A percentile compares a stretch with the other conserved stretches of the same genome.
Evolutionary conservation across 345 rosid species (phyloP).

Genomic region (Populus ilicifolia): DNA sequence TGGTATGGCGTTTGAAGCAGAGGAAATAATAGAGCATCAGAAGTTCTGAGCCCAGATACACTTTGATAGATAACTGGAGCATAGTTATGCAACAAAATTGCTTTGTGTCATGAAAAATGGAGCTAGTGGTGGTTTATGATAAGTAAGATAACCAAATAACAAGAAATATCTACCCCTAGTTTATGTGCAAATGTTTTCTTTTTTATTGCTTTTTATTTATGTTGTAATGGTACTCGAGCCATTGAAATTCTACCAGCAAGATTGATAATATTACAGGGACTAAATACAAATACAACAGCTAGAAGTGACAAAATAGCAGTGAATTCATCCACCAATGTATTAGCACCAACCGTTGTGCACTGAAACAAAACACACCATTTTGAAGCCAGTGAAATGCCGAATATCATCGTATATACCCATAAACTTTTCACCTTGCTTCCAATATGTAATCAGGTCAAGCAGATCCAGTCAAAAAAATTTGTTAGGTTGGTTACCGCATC

Average conservation of each 20-base stretch:
- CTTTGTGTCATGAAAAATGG: background rate
- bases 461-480: constrained; percentile 13
- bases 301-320: background rate
- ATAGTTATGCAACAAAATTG: no score
- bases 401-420: constrained; percentile 2
- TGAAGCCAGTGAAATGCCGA: background rate
- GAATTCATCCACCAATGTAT: background rate
- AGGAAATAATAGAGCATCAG: background rate
- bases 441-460: background rate
- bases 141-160: background rate
- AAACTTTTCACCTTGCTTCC: constrained; percentile 3
- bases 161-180: background rate
- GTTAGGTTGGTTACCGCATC: no score
- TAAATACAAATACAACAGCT: background rate
- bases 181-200: background rate
- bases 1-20: constrained; percentile 18
- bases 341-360: background rate
- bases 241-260: background rate
- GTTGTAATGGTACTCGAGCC: background rate
- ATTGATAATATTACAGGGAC: background rate
- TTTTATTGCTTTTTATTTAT: no score
- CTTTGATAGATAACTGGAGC: no score
- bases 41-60: background rate
- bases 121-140: background rate
- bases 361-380: background rate